Conservation (phyloP, 2,329 filamentous ascomycete genomes). For the Fusarium haematococcum region DNA sequence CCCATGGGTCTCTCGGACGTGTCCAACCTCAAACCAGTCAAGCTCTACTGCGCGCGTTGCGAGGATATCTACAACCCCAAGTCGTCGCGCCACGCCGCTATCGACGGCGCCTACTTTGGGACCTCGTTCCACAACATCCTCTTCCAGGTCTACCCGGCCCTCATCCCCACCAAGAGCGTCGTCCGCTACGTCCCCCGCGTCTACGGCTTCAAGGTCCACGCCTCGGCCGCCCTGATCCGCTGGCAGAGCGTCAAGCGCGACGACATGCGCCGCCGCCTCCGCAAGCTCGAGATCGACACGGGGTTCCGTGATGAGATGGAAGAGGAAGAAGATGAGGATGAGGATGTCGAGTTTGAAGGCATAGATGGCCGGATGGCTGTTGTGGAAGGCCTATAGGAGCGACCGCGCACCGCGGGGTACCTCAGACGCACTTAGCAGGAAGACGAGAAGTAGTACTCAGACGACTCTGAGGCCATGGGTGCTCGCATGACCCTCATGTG, state of each 20-base stretch:
- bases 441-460: background rate
- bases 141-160: slow-evolving; percentile 95
- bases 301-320: slow-evolving; percentile 80
- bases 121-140: slow-evolving; percentile 99
- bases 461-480: background rate
- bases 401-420: background rate
- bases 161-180: slow-evolving; percentile 87
- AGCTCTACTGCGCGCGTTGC: slow-evolving; percentile 96
- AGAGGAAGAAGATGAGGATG: slow-evolving; percentile 71
- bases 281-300: slow-evolving; percentile 78
- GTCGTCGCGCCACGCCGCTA: slow-evolving; percentile 92
- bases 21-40: slow-evolving; percentile 88
- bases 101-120: slow-evolving; percentile 98
- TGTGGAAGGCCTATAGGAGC: slow-evolving; percentile 42
- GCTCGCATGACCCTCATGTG: background rate
- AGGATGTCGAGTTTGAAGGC: slow-evolving; percentile 57
- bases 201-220: slow-evolving; percentile 96
- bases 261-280: slow-evolving; percentile 82
- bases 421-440: background rate
- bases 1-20: slow-evolving; percentile 95
- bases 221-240: slow-evolving; percentile 84
- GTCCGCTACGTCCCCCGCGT: slow-evolving; percentile 90
- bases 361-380: slow-evolving; percentile 48
- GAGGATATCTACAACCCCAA: slow-evolving; percentile 99
- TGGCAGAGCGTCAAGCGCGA: slow-evolving; percentile 90